Evolutionary conservation across 257 asterid genomes (phyloP).

Genomic region (Solanum lycopersicoides): DNA sequence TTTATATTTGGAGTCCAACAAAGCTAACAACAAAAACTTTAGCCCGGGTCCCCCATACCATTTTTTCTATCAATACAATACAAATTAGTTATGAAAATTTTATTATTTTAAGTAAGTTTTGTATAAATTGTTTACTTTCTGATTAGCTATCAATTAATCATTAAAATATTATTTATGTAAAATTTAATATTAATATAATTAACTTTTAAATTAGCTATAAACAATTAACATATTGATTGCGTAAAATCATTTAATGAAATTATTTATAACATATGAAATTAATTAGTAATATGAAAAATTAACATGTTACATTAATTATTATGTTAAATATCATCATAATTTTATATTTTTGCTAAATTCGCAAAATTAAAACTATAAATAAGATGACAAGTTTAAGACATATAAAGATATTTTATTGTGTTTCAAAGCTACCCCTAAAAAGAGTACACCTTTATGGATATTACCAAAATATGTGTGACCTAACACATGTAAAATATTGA

Average conservation of each 20-base stretch:
- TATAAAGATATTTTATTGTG: too few relatives aligned
- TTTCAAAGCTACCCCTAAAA: neutral
- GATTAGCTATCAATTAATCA: rapidly evolving
- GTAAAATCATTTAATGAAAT: neutral
- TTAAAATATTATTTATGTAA: rapidly evolving
- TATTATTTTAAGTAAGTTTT: too few relatives aligned
- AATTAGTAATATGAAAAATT: neutral
- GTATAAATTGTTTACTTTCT: too few relatives aligned
- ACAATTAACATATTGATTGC: neutral
- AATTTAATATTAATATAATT: too few relatives aligned
- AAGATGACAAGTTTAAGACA: too few relatives aligned
- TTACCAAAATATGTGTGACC: neutral
- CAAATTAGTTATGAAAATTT: too few relatives aligned
- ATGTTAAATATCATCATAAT: neutral
- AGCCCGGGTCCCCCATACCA: neutral
- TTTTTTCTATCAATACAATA: too few relatives aligned
- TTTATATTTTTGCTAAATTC: neutral
- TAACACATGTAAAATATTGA: too few relatives aligned
- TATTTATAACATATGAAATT: neutral
- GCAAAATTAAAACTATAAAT: neutral
- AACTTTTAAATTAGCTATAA: neutral
- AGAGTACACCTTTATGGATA: neutral
- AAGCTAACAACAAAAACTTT: neutral
- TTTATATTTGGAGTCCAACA: neutral
- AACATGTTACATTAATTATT: neutral